Percentiles rank a stretch among this genome's conserved stretches.
Conservation (phyloP, 164 flowering plant genomes). For the Vitis vinifera region DNA sequence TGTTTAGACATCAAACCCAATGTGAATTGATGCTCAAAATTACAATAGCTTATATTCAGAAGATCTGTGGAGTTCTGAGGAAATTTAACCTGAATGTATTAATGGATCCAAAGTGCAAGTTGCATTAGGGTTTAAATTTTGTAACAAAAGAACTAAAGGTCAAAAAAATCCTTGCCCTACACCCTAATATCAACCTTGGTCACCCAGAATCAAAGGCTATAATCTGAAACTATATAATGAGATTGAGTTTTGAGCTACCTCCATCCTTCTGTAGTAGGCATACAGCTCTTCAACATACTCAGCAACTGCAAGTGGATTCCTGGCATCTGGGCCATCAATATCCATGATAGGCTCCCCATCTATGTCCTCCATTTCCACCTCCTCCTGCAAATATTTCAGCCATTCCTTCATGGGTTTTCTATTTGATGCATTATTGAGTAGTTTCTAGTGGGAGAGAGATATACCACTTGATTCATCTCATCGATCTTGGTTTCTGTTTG, state of each 20-base stretch:
- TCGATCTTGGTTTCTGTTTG: constrained; percentile 21
- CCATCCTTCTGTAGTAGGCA: constrained; percentile 46
- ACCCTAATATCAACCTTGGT: too few species aligned
- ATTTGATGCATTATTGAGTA: not conserved
- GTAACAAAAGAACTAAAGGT: too few species aligned
- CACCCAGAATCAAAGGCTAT: too few species aligned
- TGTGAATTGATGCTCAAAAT: not conserved
- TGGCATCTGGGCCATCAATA: constrained; percentile 45
- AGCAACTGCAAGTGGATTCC: constrained; percentile 54
- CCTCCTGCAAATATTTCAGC: constrained; percentile 30
- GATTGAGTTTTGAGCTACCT: constrained; percentile 31
- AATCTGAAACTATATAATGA: not conserved
- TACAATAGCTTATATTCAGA: not conserved
- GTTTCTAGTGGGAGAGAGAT: not conserved
- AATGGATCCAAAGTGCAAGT: too few species aligned
- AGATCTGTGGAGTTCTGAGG: too few species aligned
- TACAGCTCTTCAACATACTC: constrained; percentile 60
- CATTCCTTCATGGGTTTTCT: not conserved
- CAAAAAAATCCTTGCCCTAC: too few species aligned
- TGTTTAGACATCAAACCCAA: not conserved
- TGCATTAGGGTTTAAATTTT: too few species aligned
- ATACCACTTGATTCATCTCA: constrained; percentile 38
- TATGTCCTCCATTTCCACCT: constrained; percentile 67
- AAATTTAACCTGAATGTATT: too few species aligned
- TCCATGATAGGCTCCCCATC: constrained; percentile 42